Evolutionary conservation across 2,329 filamentous ascomycete genomes (phyloP), one percentile per base, ranked within the genome.

Genomic region (Emergomyces pasteurianus): DNA sequence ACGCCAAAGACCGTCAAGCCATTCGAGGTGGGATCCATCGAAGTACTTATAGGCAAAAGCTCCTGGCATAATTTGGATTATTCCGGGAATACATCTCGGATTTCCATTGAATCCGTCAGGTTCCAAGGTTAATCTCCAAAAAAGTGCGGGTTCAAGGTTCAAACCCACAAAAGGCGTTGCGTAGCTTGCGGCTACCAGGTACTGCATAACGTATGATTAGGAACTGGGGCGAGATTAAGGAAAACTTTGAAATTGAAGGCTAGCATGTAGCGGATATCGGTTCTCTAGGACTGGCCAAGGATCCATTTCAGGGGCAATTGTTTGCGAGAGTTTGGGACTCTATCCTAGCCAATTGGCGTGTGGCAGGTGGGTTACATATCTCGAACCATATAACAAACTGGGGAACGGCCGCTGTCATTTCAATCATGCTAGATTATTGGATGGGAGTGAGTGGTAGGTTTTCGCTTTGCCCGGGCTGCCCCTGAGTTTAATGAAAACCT

Each of bases 1-100:
- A 43, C 46, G 54, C 42, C 46, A 57, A 55, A 59, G 53, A 53
- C 50, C 61, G 21, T 38, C 59, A 54, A 14, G 28, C 26, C 26
- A n/a, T 38, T 21, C 34, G 43, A 57, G 34, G 46, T 21, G 43
- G 61, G 54, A 59, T 46, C 46, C 16, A 12, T 46, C 58, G 62
- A 53, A 60, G 47, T 64, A 62, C 63, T 63, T 66, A 66, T 66
- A 66, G 60, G 49, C 36, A 59, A 63, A 58, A 34, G 1, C 8
- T 26, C 40, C 10, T 38, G 28, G 18, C 16, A 47, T 18, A 38
- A 49, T 18, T 36, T 46, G 14, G 23, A n/a, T 21, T 12, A 28
- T 31, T 31, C 23, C 26, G 38, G 36, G 7, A 57, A 46, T 14
- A n/a, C 14, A 16, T 28, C 40, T 56, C 34, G 38, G 28, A 12